Evolutionary conservation across 2,329 filamentous ascomycete species (phyloP).

Genomic region (Pezicula rhizophila): DNA sequence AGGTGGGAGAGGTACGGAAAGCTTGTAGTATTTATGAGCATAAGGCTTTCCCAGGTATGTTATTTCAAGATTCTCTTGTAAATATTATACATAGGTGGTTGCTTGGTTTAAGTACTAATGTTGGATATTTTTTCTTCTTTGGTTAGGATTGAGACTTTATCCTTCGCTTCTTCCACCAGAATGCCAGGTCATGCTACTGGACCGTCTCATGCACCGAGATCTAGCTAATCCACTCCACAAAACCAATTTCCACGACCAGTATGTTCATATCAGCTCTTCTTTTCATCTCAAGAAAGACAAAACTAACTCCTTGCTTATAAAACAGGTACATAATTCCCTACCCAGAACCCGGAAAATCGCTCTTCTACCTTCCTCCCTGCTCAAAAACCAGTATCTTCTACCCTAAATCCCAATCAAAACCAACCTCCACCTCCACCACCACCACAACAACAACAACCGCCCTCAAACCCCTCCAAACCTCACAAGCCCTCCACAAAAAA

Average conservation of each 20-base stretch:
- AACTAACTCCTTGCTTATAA: constrained; percentile 28
- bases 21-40: constrained; percentile 25
- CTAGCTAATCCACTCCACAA: constrained; percentile 68
- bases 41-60: constrained; percentile 23
- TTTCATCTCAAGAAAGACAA: too few relatives aligned
- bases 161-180: constrained; percentile 66
- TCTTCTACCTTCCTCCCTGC: constrained; percentile 47
- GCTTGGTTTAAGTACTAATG: too few relatives aligned
- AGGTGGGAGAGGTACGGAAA: constrained; percentile 3
- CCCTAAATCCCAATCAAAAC: constrained; percentile 49
- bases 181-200: constrained; percentile 66
- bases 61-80: too few relatives aligned
- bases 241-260: constrained; percentile 62
- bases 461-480: constrained; percentile 58
- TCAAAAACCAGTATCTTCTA: constrained; percentile 51
- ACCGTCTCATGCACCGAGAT: constrained; percentile 70
- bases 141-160: constrained; percentile 54
- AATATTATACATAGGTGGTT: too few relatives aligned
- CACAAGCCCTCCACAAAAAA: constrained; percentile 70
- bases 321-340: constrained; percentile 71
- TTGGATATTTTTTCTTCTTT: too few relatives aligned
- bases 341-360: constrained; percentile 33
- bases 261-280: too few relatives aligned
- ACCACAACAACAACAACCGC: too few relatives aligned
- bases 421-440: too few relatives aligned